Base-by-base conservation (phyloP, 2,329 filamentous ascomycete genomes). In the Emericellopsis cladophorae region DNA sequence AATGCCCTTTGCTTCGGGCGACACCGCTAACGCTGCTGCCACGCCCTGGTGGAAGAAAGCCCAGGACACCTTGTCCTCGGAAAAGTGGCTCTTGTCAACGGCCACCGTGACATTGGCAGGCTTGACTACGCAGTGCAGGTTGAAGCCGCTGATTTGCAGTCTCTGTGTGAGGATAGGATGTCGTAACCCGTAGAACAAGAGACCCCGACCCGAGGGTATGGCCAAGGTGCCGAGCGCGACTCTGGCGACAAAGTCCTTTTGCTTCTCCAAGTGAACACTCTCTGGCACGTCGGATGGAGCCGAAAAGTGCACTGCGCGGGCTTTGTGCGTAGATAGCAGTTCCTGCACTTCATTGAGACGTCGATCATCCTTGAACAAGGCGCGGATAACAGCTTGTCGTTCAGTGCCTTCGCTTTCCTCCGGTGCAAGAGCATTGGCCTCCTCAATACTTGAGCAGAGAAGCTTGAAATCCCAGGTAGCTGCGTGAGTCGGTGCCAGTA, bases 41-140 rank as follows among this genome's bases (percentile, higher is more conserved):
- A 93, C 90, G 7, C 92, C 92, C 44, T 93, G 87, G 57, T 98
- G 92, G 61, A 98, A 98, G 61, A 95, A 98, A 1, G 90, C 89
- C 92, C 92, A 98, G 54, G 87, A 90, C 33, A 95, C 87, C 59
- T 94, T 96, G 52, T 98, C 92, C 61, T 98, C 92, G 0, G 85
- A 90, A 53, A 94, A 94, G 3, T 82, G 69, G 6, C 74, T 71
- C 52, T 90, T 87, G 54, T 98, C 92, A 7, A 92, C 88, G n/a
- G 86, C 89, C 24, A 98, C 84, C 2, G 86, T 93, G 31, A 88
- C 88, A 47, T 93, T 92, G 45, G 84, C 81, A 3, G 93, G 92
- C 54, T 88, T 92, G 67, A 98, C 89, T 8, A 92, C 70, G 54
- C 89, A 95, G 40, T 85, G 87, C 31, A 95, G 72, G 47, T 89